A percentile compares a stretch with the other conserved stretches of the same genome.
Evolutionary conservation across 2,329 filamentous ascomycete genomes (phyloP).

Genomic region (Colletotrichum camelliae): DNA sequence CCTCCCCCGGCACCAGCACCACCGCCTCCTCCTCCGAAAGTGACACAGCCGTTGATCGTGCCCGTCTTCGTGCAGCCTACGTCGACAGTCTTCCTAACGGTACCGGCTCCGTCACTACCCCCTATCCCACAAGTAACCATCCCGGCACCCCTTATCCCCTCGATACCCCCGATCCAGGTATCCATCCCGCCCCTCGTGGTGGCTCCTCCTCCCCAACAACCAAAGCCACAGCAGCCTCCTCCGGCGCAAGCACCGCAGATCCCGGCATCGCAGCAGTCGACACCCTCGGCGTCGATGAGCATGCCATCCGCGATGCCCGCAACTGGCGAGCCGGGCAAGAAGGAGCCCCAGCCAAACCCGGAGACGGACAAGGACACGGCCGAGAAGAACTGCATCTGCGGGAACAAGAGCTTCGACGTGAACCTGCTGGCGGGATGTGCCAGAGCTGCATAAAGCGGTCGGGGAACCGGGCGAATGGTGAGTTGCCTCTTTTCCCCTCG

Average conservation of each 20-base stretch:
- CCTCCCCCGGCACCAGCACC: neutral
- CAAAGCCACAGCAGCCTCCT: neutral
- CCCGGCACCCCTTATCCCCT: neutral
- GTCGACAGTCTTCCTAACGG: neutral
- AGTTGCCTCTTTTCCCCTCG: conserved; percentile 17
- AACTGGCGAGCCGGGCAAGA: conserved; percentile 18
- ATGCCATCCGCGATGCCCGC: neutral
- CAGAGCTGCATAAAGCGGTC: conserved; percentile 40
- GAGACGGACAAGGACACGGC: conserved; percentile 24
- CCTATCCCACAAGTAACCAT: neutral
- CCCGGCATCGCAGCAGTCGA: neutral
- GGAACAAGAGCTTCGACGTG: conserved; percentile 45
- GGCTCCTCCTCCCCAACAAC: neutral
- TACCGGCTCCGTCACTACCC: neutral
- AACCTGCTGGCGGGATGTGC: conserved; percentile 40
- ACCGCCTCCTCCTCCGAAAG: neutral
- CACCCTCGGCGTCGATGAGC: neutral
- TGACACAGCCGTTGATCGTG: neutral
- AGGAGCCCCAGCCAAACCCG: conserved; percentile 18
- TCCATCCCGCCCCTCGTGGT: neutral
- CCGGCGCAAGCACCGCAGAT: neutral
- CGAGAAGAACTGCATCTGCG: conserved; percentile 42
- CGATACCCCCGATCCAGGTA: neutral
- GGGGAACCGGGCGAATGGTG: conserved; percentile 36
- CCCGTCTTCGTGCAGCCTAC: neutral